These are phyloP conservation scores for Sporothrix sp. DNA, from an alignment of 2,329 filamentous ascomycete genomes.

Conservation along the genomic window DNA sequence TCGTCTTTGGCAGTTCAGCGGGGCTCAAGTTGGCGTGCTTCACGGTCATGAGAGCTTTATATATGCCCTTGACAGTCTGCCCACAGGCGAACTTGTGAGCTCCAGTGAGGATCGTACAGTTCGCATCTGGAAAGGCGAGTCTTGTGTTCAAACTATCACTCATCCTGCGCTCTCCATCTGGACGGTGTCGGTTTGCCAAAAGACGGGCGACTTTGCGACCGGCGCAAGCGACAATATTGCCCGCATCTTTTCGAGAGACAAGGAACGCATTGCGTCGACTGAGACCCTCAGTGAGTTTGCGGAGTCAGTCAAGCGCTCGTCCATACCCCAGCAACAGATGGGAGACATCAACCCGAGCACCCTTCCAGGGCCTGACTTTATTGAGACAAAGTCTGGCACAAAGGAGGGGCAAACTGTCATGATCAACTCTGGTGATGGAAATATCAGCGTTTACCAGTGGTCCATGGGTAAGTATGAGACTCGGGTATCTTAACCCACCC, in stretches of 20 bases:
- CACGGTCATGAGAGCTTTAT: conserved; percentile 92
- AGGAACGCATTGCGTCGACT: conserved; percentile 58
- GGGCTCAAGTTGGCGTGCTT: conserved; percentile 65
- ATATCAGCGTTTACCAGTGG: conserved; percentile 82
- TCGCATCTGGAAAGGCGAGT: conserved; percentile 70
- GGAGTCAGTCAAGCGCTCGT: conserved; percentile 68
- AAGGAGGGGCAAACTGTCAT: conserved; percentile 95
- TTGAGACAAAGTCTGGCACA: conserved; percentile 73
- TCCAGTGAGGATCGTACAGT: conserved; percentile 91
- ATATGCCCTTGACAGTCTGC: conserved; percentile 69
- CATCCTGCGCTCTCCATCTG: conserved; percentile 96
- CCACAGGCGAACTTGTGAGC: conserved; percentile 81
- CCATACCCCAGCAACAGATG: conserved; percentile 79
- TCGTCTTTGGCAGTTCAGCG: conserved; percentile 75
- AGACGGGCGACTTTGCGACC: conserved; percentile 86
- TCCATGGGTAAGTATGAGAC: conserved; percentile 39
- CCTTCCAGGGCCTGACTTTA: conserved; percentile 77
- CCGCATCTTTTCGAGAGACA: conserved; percentile 69
- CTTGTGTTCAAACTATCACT: conserved; percentile 91
- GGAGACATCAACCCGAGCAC: conserved; percentile 78
- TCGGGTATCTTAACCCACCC: background rate
- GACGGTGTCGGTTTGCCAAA: conserved; percentile 71
- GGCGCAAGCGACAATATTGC: conserved; percentile 83
- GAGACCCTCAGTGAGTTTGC: conserved; percentile 66
- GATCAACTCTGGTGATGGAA: conserved; percentile 73